phyloP scores from a whole-genome alignment of 2,329 filamentous ascomycete genomes.

The Ophiocordyceps unilateralis region DNA sequence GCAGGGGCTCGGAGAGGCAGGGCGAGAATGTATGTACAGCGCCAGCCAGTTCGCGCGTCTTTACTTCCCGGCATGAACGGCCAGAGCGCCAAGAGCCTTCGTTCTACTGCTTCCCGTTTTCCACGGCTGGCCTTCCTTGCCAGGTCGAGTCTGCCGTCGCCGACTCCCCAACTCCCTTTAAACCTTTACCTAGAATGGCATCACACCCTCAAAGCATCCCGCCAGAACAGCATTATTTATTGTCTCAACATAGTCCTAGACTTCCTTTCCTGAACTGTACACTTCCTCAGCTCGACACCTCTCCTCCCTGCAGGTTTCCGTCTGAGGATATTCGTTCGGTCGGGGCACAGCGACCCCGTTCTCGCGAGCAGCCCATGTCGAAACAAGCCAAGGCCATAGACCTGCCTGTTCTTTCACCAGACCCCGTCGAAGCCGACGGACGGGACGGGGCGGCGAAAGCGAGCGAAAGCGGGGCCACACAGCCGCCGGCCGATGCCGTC shows the following conservation, averaged over 20 bases:
- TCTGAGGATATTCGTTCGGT: too few species aligned
- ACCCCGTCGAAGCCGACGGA: neutral
- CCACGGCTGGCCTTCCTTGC: neutral
- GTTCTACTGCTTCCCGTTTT: too few species aligned
- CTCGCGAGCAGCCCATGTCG: constrained; percentile 3
- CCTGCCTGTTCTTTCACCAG: constrained; percentile 4
- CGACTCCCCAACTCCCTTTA: neutral
- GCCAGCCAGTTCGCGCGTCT: too few species aligned
- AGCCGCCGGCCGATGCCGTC: neutral
- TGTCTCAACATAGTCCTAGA: neutral
- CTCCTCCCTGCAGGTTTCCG: neutral
- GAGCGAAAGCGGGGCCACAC: neutral
- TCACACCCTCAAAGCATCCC: neutral
- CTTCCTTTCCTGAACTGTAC: neutral
- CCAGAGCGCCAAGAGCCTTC: too few species aligned
- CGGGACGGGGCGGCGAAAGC: neutral
- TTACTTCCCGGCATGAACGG: too few species aligned
- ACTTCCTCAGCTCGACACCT: neutral
- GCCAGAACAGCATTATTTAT: neutral
- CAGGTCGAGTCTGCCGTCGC: neutral
- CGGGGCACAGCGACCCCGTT: neutral
- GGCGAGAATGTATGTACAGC: too few species aligned
- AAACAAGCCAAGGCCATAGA: constrained; percentile 1
- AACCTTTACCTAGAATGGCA: neutral
- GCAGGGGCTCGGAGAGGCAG: too few species aligned